Percentiles rank a stretch among this genome's conserved stretches.
phyloP scores from a whole-genome alignment of 352 stramenopile species.

The Phytophthora europaea region DNA sequence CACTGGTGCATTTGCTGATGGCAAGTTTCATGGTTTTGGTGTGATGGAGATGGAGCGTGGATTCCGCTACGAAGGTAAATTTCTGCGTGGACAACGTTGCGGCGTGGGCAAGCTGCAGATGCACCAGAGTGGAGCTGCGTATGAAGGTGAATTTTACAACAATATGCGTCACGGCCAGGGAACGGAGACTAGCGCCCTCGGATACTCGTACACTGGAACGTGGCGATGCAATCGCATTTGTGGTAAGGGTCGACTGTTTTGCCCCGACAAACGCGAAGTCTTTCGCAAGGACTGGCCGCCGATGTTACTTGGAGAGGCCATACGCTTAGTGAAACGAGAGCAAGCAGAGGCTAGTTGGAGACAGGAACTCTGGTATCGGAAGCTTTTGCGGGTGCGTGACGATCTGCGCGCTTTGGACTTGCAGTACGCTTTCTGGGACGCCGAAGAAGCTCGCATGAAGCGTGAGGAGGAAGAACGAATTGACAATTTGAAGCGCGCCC shows the following conservation, averaged over 20 bases:
- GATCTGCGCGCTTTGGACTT: constrained; percentile 72
- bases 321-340: constrained; percentile 62
- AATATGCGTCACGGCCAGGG: constrained; percentile 74
- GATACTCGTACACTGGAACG: constrained; percentile 63
- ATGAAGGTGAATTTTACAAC: constrained; percentile 76
- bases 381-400: constrained; percentile 71
- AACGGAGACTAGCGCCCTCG: constrained; percentile 67
- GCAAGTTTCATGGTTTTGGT: constrained; percentile 73
- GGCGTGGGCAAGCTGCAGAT: constrained; percentile 60
- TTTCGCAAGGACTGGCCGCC: constrained; percentile 63
- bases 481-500: constrained; percentile 54
- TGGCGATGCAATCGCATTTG: constrained; percentile 71
- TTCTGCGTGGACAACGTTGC: constrained; percentile 50
- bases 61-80: constrained; percentile 75
- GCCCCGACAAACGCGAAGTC: constrained; percentile 53
- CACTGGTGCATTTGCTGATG: constrained; percentile 59
- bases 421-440: constrained; percentile 68
- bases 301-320: constrained; percentile 70
- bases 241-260: constrained; percentile 56
- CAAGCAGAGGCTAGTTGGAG: constrained; percentile 19
- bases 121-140: constrained; percentile 52
- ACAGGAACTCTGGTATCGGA: constrained; percentile 61
- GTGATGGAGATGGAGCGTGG: constrained; percentile 62
- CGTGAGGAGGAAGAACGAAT: constrained; percentile 58
- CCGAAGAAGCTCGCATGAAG: constrained; percentile 62